phyloP scores from a whole-genome alignment of 257 asterid genomes.

The Fraxinus excelsior region DNA sequence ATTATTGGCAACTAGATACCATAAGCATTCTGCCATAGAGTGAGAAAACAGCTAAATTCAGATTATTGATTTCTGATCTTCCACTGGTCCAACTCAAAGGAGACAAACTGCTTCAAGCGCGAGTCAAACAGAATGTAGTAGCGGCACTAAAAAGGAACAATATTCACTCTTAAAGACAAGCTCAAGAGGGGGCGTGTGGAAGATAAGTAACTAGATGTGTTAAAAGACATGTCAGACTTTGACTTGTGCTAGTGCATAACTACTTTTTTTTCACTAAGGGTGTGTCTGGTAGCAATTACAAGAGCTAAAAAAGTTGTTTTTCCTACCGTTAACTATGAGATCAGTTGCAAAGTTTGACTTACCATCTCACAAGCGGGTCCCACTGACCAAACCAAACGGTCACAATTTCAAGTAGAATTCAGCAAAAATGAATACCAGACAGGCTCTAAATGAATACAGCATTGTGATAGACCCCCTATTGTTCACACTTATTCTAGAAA shows the following conservation, averaged over 20 bases:
- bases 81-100: background rate
- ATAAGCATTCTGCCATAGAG: background rate
- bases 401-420: too few species aligned
- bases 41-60: background rate
- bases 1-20: background rate
- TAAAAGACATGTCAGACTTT: background rate
- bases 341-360: too few species aligned
- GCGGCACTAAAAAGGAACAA: background rate
- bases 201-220: background rate
- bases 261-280: background rate
- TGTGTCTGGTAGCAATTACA: too few species aligned
- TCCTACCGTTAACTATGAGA: too few species aligned
- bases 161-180: background rate
- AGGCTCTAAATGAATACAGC: too few species aligned
- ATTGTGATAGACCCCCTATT: too few species aligned
- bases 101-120: background rate
- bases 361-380: too few species aligned
- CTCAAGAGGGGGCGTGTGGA: background rate
- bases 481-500: too few species aligned
- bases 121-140: background rate
- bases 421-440: too few species aligned
- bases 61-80: background rate
- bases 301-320: too few species aligned
- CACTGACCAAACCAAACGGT: too few species aligned
- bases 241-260: background rate